Percentiles rank a stretch among this genome's conserved stretches.
These are phyloP conservation scores for Niveomyces coronatus DNA, from an alignment of 2,329 filamentous ascomycete genomes.

Conservation along the genomic window DNA sequence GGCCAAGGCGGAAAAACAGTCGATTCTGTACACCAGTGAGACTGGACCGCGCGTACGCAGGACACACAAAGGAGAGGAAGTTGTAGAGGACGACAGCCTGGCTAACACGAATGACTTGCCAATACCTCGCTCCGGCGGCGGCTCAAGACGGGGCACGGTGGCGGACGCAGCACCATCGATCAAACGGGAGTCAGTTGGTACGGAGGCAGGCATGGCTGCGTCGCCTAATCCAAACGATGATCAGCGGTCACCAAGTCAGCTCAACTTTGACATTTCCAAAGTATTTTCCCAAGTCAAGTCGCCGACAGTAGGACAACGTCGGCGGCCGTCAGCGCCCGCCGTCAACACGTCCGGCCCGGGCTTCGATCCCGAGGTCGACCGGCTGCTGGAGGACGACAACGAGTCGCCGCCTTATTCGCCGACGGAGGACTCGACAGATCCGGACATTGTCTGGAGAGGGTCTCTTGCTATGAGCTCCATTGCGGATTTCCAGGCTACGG, in stretches of 20 bases:
- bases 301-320: slow-evolving; percentile 42
- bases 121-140: slow-evolving; percentile 11
- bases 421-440: slow-evolving; percentile 57
- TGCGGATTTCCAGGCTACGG: slow-evolving; percentile 65
- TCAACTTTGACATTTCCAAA: slow-evolving; percentile 72
- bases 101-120: slow-evolving; percentile 20
- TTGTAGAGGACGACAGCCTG: slow-evolving; percentile 65
- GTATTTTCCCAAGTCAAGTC: slow-evolving; percentile 79
- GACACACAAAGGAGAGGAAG: slow-evolving; percentile 91
- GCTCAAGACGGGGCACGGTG: slow-evolving; percentile 8
- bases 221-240: slow-evolving; percentile 35
- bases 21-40: slow-evolving; percentile 69
- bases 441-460: slow-evolving; percentile 69
- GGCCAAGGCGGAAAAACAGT: slow-evolving; percentile 69
- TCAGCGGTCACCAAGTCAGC: slow-evolving; percentile 41
- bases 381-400: slow-evolving; percentile 72
- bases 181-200: slow-evolving; percentile 26
- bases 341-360: slow-evolving; percentile 45
- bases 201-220: slow-evolving; percentile 16
- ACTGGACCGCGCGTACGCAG: slow-evolving; percentile 65
- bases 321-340: slow-evolving; percentile 38
- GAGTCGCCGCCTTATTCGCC: slow-evolving; percentile 77
- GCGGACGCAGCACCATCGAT: slow-evolving; percentile 11
- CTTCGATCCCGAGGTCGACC: slow-evolving; percentile 81
- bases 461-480: slow-evolving; percentile 66